These are phyloP conservation scores for Akanthomyces dipterigenus DNA, from an alignment of 2,329 filamentous ascomycete genomes.

Conservation along the genomic window DNA sequence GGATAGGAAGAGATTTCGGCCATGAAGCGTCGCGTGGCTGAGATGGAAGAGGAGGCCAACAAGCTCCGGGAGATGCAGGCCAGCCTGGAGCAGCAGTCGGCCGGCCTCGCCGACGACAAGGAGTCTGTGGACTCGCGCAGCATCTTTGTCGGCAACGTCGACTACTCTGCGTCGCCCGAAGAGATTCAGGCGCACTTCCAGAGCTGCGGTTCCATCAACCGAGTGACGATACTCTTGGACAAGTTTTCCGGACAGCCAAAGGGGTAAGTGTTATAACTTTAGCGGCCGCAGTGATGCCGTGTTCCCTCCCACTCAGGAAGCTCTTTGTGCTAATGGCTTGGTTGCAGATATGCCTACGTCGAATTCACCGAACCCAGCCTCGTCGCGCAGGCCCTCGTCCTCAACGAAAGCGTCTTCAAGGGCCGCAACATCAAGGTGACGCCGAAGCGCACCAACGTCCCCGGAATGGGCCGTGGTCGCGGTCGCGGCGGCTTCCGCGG, in stretches of 20 bases:
- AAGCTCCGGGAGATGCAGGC: constrained; percentile 85
- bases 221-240: constrained; percentile 93
- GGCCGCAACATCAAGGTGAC: constrained; percentile 90
- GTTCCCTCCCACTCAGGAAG: background rate
- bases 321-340: constrained; percentile 14
- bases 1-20: constrained; percentile 70
- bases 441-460: constrained; percentile 94
- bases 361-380: constrained; percentile 93
- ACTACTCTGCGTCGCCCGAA: constrained; percentile 94
- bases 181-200: constrained; percentile 98
- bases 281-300: background rate
- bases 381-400: constrained; percentile 84
- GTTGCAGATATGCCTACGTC: constrained; percentile 86
- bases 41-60: constrained; percentile 86
- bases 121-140: constrained; percentile 92
- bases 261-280: constrained; percentile 55
- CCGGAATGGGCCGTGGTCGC: constrained; percentile 82
- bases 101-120: constrained; percentile 82
- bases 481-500: constrained; percentile 50
- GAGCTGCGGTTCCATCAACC: constrained; percentile 94
- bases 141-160: constrained; percentile 97
- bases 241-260: constrained; percentile 99
- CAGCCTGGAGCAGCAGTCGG: constrained; percentile 74
- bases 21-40: constrained; percentile 80
- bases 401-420: constrained; percentile 95